Evolutionary conservation across 345 rosid species (phyloP), one percentile per base, ranked within the genome.

Genomic region (Viola odorata): DNA sequence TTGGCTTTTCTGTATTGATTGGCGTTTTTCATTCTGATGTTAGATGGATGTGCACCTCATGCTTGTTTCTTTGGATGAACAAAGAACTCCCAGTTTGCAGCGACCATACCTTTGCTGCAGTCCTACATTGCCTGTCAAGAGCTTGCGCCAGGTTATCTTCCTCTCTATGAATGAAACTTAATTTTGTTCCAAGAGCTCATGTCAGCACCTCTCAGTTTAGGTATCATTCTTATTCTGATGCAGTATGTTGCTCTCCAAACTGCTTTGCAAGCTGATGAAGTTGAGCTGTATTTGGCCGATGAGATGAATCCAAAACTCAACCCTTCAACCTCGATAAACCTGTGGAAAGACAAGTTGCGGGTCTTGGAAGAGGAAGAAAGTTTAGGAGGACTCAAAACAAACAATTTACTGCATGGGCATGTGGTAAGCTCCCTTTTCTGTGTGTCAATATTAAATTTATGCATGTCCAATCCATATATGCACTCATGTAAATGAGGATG

Each of bases 31-130:
- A 48, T 45, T 66, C 8, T 50, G 17, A 59, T 69, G 72, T 63
- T 82, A 91, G 98, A 45, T 77, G 58, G 89, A 83, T 67, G 69
- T 92, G 65, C 84, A 81, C 76, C 80, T 89, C 73, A 82, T 69
- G 89, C 98, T 89, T 75, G 72, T 87, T 75, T 77, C 96, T 17
- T 37, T 82, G 62, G 89, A 92, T 41, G 73, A 80, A 63, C 69
- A 80, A 73, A 72, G 70, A 69, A 71, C 71, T 40, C 82, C 83
- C 38, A 81, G 69, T 64, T 85, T 92, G 80, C 83, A 77, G 74
- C 84, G 81, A 65, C 96, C 94, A 55, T 87, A 85, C 76, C 82
- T 92, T 40, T 76, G 88, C 75, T 84, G 96, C 71, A 79, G 73
- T 69, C 86, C 89, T 38, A 84, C 79, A 79, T 73, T 84, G 57